Evolutionary conservation across 192 early-diverging fungal species (phyloP).

Genomic region (Jimgerdemannia lactiflua): DNA sequence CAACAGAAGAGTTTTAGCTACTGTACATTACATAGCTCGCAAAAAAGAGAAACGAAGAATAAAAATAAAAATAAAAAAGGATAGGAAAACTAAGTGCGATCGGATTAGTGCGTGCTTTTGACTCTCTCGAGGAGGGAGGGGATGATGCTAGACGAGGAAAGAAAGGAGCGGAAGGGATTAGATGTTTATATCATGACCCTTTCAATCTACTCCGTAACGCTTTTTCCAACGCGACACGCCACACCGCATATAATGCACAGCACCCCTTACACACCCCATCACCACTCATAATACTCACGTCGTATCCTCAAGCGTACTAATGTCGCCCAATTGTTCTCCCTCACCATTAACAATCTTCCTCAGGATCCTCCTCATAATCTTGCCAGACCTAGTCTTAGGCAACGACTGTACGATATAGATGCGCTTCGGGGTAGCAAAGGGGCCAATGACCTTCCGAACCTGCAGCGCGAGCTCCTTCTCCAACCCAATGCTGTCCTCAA

Average conservation of each 20-base stretch:
- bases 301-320: constrained; percentile 85
- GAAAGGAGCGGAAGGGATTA: neutral
- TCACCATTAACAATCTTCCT: constrained; percentile 91
- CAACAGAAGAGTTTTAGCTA: no score
- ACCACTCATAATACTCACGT: neutral
- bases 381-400: constrained; percentile 95
- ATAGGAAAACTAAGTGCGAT: no score
- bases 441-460: constrained; percentile 87
- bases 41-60: no score
- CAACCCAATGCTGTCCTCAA: constrained; percentile 38
- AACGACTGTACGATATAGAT: constrained; percentile 85
- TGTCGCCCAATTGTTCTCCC: constrained; percentile 82
- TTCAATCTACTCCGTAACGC: no score
- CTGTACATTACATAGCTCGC: no score
- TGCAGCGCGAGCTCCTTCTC: constrained; percentile 66
- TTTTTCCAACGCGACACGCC: no score
- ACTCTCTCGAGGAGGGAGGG: constrained; percentile 37
- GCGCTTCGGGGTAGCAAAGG: constrained; percentile 88
- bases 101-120: no score
- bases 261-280: no score
- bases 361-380: constrained; percentile 95
- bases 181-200: no score
- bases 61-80: no score
- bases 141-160: constrained; percentile 16
- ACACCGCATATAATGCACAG: no score